Base-by-base conservation (phyloP, 148 eudicot genomes). In the Rhododendron molle region DNA sequence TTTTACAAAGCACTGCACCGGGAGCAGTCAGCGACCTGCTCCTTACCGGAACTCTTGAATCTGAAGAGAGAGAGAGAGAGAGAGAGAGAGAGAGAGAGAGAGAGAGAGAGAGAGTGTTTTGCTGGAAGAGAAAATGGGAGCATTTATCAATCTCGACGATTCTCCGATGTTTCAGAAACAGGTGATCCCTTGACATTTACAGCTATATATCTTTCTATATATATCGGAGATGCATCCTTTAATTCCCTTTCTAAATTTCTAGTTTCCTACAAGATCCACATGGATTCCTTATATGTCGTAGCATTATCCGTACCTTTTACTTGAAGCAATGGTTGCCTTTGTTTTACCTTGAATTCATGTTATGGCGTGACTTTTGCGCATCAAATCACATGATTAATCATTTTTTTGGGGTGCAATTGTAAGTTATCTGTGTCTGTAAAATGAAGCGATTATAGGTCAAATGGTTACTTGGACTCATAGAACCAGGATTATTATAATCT, bases 81-180 rank as follows among this genome's bases (percentile, higher is more conserved):
- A 32, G 46, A 76, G 84, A 60, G 86, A 72, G 81, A 81, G 80
- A 52, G 49, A 81, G 40, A 30, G 30, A 18, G 44, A n/a, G 58
- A 58, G 85, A 86, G 32, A 11, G 43, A 50, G 43, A 73, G 67
- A 52, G 32, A 50, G 62, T 60, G 49, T 5, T 18, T 16, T 21
- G 30, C 60, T n/a, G 85, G 83, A n/a, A 69, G 67, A 71, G 81
- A 72, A 72, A 56, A 87, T 87, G 89, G 89, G 84, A 16, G 86
- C 81, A 81, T 87, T 87, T 62, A 84, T 84, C 43, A 87, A 87
- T 58, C 89, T 87, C 9, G 89, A 87, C 16, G 86, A 87, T 84
- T 87, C 89, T 54, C 89, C 89, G 30, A 87, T 87, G 89, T 87
- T 87, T 62, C 86, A 87, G 60, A 87, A 87, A 21, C 89, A 87